Base-by-base conservation (phyloP, 139 green algal species). In the Pleodorina starrii region DNA sequence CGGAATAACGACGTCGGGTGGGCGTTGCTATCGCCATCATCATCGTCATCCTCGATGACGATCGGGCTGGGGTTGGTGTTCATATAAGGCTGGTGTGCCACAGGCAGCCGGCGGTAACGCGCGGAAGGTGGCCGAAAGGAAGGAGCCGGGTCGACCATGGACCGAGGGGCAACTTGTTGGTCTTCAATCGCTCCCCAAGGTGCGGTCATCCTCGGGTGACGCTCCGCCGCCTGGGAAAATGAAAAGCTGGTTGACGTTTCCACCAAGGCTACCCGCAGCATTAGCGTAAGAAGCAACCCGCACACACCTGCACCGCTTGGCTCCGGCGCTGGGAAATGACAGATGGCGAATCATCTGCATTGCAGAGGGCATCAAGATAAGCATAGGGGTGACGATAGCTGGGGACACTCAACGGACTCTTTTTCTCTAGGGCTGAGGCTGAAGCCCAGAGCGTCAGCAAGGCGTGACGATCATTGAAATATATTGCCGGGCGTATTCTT, bases 11-110 rank as follows among this genome's bases (percentile, higher is more conserved):
- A n/a, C n/a, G n/a, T n/a, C n/a, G n/a, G n/a, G n/a, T n/a, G n/a
- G n/a, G n/a, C n/a, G n/a, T n/a, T n/a, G n/a, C n/a, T n/a, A n/a
- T n/a, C n/a, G n/a, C n/a, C 72, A 21, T 80, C 72, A 29, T 82
- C 74, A 0, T 82, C 74, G 29, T 82, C 74, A 63, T 82, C 74
- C 2, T 82, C 74, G 74, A 82, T 82, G 27, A 60, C 74, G 14
- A 82, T 82, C 11, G 74, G 74, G 29, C 74, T 82, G 4, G 72
- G 27, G 35, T 59, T 54, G 32, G 27, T 9, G 43, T 80, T 35
- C 36, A 77, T 32, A 43, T 21, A 32, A 11, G 27, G 63, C 63
- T 42, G 40, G n/a, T n/a, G n/a, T 14, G 40, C 10, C 72, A 35
- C 12, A 57, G 72, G 21, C 16, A 54, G 16, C 2, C 77, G 77